These are phyloP conservation scores for Iris macrosiphon DNA, from an alignment of 106 monocot genomes.

Conservation along the genomic window DNA sequence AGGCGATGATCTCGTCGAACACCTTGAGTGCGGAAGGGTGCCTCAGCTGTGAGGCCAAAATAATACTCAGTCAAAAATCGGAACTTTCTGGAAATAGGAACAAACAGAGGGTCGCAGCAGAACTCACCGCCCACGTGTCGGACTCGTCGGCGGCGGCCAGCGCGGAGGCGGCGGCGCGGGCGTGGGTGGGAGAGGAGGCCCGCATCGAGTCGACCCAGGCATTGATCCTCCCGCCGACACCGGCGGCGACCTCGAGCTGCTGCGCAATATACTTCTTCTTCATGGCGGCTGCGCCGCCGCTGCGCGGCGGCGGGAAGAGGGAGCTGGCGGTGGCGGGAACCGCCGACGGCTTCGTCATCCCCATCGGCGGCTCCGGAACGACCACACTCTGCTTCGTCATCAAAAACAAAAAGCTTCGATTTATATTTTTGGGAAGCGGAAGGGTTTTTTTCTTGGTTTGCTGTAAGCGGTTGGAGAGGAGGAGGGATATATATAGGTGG, in stretches of 20 bases:
- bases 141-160: constrained; percentile 10
- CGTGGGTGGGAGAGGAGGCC: constrained; percentile 58
- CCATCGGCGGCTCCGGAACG: constrained; percentile 14
- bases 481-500: too few species aligned
- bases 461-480: too few species aligned
- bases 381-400: constrained; percentile 74
- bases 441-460: too few species aligned
- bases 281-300: background rate
- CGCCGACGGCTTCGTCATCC: constrained; percentile 8
- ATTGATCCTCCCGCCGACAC: constrained; percentile 8
- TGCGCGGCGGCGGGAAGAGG: constrained; percentile 11
- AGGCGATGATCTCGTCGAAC: constrained; percentile 53
- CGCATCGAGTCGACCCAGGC: constrained; percentile 51
- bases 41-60: constrained; percentile 1
- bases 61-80: background rate
- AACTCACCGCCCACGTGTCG: constrained; percentile 27
- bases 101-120: background rate
- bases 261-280: constrained; percentile 12
- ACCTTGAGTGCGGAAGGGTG: constrained; percentile 66
- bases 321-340: constrained; percentile 11
- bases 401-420: too few species aligned
- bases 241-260: constrained; percentile 19
- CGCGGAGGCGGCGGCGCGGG: constrained; percentile 13
- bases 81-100: background rate
- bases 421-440: too few species aligned